Base-by-base conservation (phyloP, 352 stramenopile genomes). In the Phytophthora macrochlamydospora region DNA sequence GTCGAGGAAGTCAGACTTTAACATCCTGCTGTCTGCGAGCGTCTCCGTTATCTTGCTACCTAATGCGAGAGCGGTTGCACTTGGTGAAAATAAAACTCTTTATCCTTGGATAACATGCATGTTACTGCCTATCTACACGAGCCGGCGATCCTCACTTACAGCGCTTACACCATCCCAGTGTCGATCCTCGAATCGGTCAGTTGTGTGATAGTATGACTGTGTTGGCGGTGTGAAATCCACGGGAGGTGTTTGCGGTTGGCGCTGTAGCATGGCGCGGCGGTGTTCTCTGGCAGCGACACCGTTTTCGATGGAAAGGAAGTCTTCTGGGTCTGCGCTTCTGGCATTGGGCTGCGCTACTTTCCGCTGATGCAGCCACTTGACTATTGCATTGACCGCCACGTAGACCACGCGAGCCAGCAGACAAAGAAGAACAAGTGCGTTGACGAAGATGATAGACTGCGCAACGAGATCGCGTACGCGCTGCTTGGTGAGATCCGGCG, bases 391-490 rank as follows among this genome's bases (percentile, higher is more conserved):
- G 30, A 60, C 52, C 11, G 73, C 59, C 11, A 75, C 68, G 43
- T 80, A 86, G n/a, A 76, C 56, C 56, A 83, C 74, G 13, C 72
- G 76, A 4, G 74, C 48, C 18, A 85, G 54, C 4, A 88, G 29
- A 32, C 76, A 81, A 2, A 84, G 24, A n/a, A 86, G 35, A 13
- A 86, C 56, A 51, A 83, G 62, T 43, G 50, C 58, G 53, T 86
- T 81, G 46, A 84, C 64, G 4, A 46, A 65, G 40, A 89, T 79
- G 48, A 79, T 78, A n/a, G 80, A 57, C 48, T 78, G 67, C 2
- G 59, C 64, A 2, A 78, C 72, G 38, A 80, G 67, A 56, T 86
- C 69, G 14, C 79, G 76, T 4, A 76, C 60, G 24, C 68, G 69
- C 54, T 89, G 79, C 4, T 70, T 65, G 5, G 85, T 73, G 8